Evolutionary conservation across 2,329 filamentous ascomycete genomes (phyloP), one percentile per base, ranked within the genome.

Genomic region (Incumbomyces lentus): DNA sequence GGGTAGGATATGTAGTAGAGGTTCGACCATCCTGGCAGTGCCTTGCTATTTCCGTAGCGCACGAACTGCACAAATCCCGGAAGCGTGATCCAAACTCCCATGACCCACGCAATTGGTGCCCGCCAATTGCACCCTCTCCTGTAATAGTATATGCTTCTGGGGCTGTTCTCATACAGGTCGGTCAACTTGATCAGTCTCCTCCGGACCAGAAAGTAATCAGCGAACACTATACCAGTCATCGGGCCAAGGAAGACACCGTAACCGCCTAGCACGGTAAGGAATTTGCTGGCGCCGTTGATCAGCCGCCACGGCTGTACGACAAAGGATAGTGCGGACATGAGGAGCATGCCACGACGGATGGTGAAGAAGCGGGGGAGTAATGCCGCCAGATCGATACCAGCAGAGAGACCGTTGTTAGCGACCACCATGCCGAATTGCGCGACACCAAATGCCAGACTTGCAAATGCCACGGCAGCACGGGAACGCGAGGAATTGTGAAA

Each of bases 201-300:
- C 26, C 53, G 53, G 41, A 36, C 52, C 34, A 50, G 53, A 22
- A 50, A 48, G 46, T 30, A 52, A 49, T 55, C 52, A 31, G 40
- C 43, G 0, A 72, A 65, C 64, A 81, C 73, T 52, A 82, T 76
- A 1, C 72, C 72, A 0, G 76, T 75, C 48, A 83, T 78, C 0
- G 79, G 79, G 0, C 76, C 79, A 0, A 84, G 65, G 62, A 84
- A 84, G 33, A 83, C 70, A 1, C 74, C 73, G 59, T 82, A 79
- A 0, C 79, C 80, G 36, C 73, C 70, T 73, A 86, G 81, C 62
- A 84, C 85, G 36, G 74, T 71, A 2, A 82, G 62, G 53, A 83
- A 77, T 1, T 72, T 77, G 2, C 62, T 59, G 2, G 79, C 79
- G 0, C 73, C 78, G 30, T 61, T 67, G 14, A 82, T 65, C 48